Evolutionary conservation across 345 rosid genomes (phyloP), one percentile per base, ranked within the genome.

Genomic region (Populus nigra): DNA sequence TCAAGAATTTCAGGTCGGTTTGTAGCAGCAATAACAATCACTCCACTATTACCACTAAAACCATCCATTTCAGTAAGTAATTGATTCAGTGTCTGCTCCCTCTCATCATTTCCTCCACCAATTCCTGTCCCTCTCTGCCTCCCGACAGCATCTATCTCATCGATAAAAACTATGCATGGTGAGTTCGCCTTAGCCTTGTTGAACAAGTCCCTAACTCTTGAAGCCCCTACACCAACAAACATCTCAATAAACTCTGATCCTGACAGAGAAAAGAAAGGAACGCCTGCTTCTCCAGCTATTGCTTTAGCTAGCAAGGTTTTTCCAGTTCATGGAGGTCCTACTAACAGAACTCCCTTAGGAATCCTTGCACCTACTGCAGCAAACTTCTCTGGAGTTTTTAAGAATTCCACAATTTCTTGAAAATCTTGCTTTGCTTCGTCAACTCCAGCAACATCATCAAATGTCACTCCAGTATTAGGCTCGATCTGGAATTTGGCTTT

Each of bases 341-440:
- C 82, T 69, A 91, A 72, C 17, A 91, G 89, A 45, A 90, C 89
- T 0, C 93, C 93, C 81, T 86, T 91, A 0, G 96, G 94, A 77
- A 93, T 91, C 78, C 70, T 88, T 8, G 96, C 96, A 13, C 94
- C 96, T 20, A 90, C 78, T 12, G 90, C 89, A 5, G 90, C 33
- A 82, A 93, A 91, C 76, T 91, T 93, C 68, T 91, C 92, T 2
- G 92, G 94, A 9, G 84, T 90, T 77, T 35, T 85, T 41, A 91
- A 73, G 84, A 93, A 93, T 73, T 91, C 89, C 18, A 93, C 96
- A 59, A 91, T 84, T 82, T 91, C 96, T 73, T 88, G 88, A 74
- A 90, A 89, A 74, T 93, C 98, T 84, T 91, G 89, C 81, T 89
- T 91, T n/a, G 91, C 97, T 88, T 93, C 96, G 74, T 91, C 98